A percentile compares a stretch with the other conserved stretches of the same genome.
Conservation (phyloP, 129 eudicot species). For the Flaveria linearis region DNA sequence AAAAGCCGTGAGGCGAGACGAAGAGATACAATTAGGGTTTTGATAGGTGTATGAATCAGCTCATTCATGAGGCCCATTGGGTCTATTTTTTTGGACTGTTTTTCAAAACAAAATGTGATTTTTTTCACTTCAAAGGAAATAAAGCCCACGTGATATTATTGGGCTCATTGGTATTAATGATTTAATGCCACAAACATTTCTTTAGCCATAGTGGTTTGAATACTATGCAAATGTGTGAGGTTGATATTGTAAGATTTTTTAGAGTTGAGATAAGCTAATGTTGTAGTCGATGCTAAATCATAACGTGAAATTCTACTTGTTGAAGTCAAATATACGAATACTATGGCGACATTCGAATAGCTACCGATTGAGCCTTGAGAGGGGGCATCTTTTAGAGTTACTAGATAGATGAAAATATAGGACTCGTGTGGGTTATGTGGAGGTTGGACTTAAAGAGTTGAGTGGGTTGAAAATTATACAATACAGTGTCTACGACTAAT, state of each 20-base stretch:
- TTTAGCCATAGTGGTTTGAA: not conserved
- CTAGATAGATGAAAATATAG: too few species aligned
- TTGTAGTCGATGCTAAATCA: not conserved
- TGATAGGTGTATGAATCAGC: not conserved
- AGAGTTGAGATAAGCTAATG: not conserved
- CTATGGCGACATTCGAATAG: not conserved
- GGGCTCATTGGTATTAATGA: too few species aligned
- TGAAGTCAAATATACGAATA: too few species aligned
- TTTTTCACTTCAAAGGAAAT: too few species aligned
- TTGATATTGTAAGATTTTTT: not conserved
- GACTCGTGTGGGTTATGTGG: too few species aligned
- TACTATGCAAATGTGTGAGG: not conserved
- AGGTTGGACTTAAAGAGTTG: too few species aligned
- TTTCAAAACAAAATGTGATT: not conserved
- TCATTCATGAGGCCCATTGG: slow-evolving; percentile 7
- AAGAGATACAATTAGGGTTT: slow-evolving; percentile 10
- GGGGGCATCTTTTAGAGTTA: too few species aligned
- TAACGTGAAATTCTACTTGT: too few species aligned
- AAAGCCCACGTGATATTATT: too few species aligned
- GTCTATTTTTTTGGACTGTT: not conserved
- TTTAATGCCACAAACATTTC: not conserved
- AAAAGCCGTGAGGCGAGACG: slow-evolving; percentile 1
- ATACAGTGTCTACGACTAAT: too few species aligned
- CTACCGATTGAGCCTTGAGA: too few species aligned
- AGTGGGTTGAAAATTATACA: too few species aligned